Conservation (phyloP, 2,329 filamentous ascomycete genomes). For the Alternaria solani region DNA sequence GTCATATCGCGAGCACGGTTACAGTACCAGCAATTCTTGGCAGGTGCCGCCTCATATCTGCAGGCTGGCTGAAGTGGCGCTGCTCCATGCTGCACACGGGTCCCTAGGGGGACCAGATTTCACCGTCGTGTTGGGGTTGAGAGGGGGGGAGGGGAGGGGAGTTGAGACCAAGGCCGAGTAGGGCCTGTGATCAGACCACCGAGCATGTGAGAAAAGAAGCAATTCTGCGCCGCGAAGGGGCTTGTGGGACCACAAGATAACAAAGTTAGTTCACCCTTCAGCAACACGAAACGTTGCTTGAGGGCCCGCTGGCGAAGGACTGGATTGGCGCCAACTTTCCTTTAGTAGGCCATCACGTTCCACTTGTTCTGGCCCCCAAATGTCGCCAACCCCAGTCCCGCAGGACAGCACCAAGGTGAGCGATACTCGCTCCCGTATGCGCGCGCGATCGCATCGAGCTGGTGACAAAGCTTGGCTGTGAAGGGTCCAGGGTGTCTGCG, state of each 20-base stretch:
- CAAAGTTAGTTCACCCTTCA: slow-evolving; percentile 3
- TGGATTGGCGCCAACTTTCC: slow-evolving; percentile 6
- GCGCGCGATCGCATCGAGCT: slow-evolving; percentile 12
- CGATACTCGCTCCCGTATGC: slow-evolving; percentile 9
- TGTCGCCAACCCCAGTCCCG: slow-evolving; percentile 32
- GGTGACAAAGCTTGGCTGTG: slow-evolving; percentile 9
- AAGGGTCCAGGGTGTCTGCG: slow-evolving; percentile 8
- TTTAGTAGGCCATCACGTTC: slow-evolving; percentile 2
- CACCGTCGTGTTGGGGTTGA: background rate
- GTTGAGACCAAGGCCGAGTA: background rate
- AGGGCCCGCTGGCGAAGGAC: slow-evolving; percentile 1
- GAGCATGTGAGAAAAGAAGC: slow-evolving; percentile 14
- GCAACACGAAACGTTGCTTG: slow-evolving; percentile 4
- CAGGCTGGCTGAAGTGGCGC: slow-evolving; percentile 1
- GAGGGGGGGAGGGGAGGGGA: background rate
- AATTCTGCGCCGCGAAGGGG: slow-evolving; percentile 6
- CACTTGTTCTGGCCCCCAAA: slow-evolving; percentile 27
- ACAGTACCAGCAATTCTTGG: slow-evolving; percentile 7
- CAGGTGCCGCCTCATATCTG: slow-evolving; percentile 3
- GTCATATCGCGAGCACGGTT: background rate
- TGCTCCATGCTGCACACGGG: slow-evolving; percentile 9
- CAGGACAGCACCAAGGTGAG: slow-evolving; percentile 8
- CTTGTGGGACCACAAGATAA: slow-evolving; percentile 6
- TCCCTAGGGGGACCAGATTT: slow-evolving; percentile 2
- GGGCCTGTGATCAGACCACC: slow-evolving; percentile 2